phyloP scores from a whole-genome alignment of 2,329 filamentous ascomycete species.

The Aspergillus jensenii region DNA sequence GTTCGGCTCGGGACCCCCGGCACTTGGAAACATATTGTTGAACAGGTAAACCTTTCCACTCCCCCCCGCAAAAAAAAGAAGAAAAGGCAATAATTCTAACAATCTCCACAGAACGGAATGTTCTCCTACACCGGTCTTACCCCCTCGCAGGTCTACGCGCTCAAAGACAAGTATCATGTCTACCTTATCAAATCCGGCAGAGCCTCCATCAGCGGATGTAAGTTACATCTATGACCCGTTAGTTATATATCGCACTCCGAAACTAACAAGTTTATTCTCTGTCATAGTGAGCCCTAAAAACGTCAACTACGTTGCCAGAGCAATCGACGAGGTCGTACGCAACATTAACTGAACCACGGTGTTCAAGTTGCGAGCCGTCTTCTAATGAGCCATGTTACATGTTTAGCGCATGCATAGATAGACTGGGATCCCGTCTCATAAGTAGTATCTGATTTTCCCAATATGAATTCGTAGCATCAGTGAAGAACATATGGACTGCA shows the following conservation, averaged over 20 bases:
- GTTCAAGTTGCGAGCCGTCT: background rate
- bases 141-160: constrained; percentile 42
- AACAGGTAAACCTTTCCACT: constrained; percentile 64
- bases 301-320: constrained; percentile 39
- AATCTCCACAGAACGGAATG: constrained; percentile 64
- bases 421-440: background rate
- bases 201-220: constrained; percentile 42
- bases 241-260: background rate
- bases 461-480: background rate
- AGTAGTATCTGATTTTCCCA: background rate
- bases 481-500: background rate
- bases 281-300: constrained; percentile 40
- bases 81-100: background rate
- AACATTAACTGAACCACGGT: constrained; percentile 25
- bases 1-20: constrained; percentile 83
- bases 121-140: constrained; percentile 71
- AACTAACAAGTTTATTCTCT: background rate
- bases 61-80: background rate
- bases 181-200: constrained; percentile 43
- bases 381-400: background rate
- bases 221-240: constrained; percentile 11
- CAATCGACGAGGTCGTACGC: constrained; percentile 39
- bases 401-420: background rate
- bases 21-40: constrained; percentile 96
- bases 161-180: constrained; percentile 45